Evolutionary conservation across 1,139 yeast species (phyloP).

Genomic region (Taphrina deformans): DNA sequence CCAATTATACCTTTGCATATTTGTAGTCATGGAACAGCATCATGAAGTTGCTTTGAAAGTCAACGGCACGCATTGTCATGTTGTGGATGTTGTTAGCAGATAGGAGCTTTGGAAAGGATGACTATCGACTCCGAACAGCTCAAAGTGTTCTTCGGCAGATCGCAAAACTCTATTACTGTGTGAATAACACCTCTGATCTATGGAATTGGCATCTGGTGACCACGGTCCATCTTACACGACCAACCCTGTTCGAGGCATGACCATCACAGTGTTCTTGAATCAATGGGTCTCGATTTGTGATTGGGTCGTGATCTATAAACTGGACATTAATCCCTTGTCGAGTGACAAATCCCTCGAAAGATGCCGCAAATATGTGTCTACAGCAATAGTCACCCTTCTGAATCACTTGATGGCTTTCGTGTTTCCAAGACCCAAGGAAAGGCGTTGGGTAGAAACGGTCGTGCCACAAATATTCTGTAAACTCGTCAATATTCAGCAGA

Average conservation of each 20-base stretch:
- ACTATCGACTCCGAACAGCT: no score
- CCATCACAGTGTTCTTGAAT: neutral
- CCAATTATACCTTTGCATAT: no score
- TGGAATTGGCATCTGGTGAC: neutral
- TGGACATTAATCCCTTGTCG: neutral
- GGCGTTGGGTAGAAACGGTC: neutral
- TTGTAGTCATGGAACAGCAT: no score
- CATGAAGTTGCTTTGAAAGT: no score
- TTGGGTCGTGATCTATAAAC: neutral
- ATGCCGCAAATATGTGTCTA: neutral
- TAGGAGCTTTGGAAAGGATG: no score
- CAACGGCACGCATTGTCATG: no score
- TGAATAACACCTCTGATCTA: neutral
- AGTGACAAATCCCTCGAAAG: neutral
- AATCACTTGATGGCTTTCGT: neutral
- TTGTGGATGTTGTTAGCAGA: no score
- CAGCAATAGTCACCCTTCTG: neutral
- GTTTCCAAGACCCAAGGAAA: neutral
- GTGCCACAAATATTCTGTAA: neutral
- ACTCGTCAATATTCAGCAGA: neutral
- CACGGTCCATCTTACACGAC: neutral
- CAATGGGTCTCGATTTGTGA: neutral
- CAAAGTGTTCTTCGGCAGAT: no score
- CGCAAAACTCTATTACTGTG: no score
- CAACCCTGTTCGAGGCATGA: neutral